These are phyloP conservation scores for Gryganskiella cystojenkinii DNA, from an alignment of 192 early-diverging fungal species.

Conservation along the genomic window DNA sequence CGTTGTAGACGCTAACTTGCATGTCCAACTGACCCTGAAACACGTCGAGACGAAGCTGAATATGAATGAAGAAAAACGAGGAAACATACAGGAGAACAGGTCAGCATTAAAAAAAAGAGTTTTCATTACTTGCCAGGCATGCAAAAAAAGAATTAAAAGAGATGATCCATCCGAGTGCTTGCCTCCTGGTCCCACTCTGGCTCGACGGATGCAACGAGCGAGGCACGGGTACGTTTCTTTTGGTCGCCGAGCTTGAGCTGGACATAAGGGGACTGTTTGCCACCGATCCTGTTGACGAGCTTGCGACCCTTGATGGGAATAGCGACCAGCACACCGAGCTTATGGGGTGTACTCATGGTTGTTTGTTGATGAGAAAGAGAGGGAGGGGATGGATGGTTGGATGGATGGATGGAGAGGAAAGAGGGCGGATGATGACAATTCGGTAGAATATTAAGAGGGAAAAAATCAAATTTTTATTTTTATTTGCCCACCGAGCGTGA, in stretches of 20 bases:
- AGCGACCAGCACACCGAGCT: constrained; percentile 39
- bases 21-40: constrained; percentile 36
- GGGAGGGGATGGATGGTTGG: background rate
- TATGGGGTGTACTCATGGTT: constrained; percentile 15
- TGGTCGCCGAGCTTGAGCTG: constrained; percentile 37
- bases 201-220: constrained; percentile 43
- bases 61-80: background rate
- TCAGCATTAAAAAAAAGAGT: background rate
- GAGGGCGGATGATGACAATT: background rate
- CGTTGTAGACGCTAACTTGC: constrained; percentile 27
- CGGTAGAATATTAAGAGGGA: background rate
- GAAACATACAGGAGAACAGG: background rate
- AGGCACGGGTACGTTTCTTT: constrained; percentile 47
- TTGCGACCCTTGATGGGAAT: constrained; percentile 51
- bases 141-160: background rate
- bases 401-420: background rate
- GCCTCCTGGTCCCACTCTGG: constrained; percentile 55
- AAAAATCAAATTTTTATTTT: too few species aligned
- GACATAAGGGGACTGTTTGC: constrained; percentile 46
- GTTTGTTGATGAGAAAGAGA: background rate
- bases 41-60: constrained; percentile 40
- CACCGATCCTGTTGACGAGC: constrained; percentile 29
- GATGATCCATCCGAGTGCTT: background rate
- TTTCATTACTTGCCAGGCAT: background rate
- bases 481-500: too few species aligned